Evolutionary conservation across 768 basidiomycete species (phyloP), one percentile per base, ranked within the genome.

Genomic region (Pluteus cervinus): DNA sequence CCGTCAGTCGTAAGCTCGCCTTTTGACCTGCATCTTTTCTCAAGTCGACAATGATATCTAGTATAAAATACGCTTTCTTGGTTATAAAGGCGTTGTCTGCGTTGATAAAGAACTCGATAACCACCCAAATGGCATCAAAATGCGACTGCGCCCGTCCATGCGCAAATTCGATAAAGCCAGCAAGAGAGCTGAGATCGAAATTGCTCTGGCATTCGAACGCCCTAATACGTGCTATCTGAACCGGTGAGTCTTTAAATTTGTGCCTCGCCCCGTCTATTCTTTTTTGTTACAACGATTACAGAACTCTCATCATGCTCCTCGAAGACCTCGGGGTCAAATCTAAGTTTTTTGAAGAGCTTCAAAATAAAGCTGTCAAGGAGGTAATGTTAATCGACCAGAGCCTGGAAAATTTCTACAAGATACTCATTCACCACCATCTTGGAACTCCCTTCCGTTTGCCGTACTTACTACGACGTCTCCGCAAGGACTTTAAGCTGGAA

Each of bases 1-100:
- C 83, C 84, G 12, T 75, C 73, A 31, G 83, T 75, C 3, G 84
- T 85, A 47, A 62, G 78, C 48, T 29, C 11, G n/a, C n/a, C n/a
- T n/a, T n/a, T 15, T 18, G 12, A 24, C 20, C 34, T 33, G 35
- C 32, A 29, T 7, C 20, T 23, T 29, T n/a, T n/a, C n/a, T n/a
- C n/a, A n/a, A n/a, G n/a, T 36, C 24, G 25, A 51, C 36, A 29
- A 40, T 41, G 23, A n/a, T n/a, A 12, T 17, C n/a, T 38, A 83
- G 71, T 84, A 79, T 53, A 86, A 86, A 61, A 88, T 90, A 33
- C 77, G 89, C 31, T 84, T 90, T 53, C 54, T 90, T 30, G 88
- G 86, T 14, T 87, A 69, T 58, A 92, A 92, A 56, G 90, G 89
- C 0, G 75, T 91, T 16, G 82, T 91, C 1, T 68, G 62, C 4